These are phyloP conservation scores for Euphrasia arctica DNA, from an alignment of 305 asterid species.

Conservation along the genomic window DNA sequence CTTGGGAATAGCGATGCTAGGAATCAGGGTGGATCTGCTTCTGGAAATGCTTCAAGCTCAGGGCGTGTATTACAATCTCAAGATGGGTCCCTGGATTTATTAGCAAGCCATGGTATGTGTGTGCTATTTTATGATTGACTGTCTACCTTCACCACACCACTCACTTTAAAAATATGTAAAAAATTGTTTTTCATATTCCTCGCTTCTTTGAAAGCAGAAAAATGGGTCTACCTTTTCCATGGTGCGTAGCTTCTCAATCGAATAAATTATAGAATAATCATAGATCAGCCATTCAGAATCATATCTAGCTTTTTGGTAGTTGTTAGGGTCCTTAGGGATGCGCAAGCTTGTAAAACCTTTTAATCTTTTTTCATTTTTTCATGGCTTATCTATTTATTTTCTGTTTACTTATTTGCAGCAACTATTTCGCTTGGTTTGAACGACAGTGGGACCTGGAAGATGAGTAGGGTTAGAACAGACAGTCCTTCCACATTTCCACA, in stretches of 20 bases:
- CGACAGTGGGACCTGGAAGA: constrained; percentile 49
- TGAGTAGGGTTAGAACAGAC: constrained; percentile 67
- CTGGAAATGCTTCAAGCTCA: constrained; percentile 40
- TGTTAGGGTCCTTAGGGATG: not conserved
- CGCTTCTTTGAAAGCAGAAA: not conserved
- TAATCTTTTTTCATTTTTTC: not conserved
- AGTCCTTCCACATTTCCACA: constrained; percentile 86
- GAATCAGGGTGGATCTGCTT: constrained; percentile 36
- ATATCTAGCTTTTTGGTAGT: constrained; percentile 10
- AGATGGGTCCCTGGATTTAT: constrained; percentile 46
- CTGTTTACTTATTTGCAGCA: constrained; percentile 43
- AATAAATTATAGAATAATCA: not conserved
- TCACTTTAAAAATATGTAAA: not conserved
- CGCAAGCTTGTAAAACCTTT: constrained; percentile 3
- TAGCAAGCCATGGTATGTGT: constrained; percentile 63
- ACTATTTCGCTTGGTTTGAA: constrained; percentile 61
- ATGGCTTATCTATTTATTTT: not conserved
- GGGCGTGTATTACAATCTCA: constrained; percentile 47
- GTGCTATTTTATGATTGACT: not conserved
- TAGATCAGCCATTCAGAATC: constrained; percentile 3
- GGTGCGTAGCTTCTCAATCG: not conserved
- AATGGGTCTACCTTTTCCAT: constrained; percentile 2
- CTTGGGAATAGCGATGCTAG: constrained; percentile 70
- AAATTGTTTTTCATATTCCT: not conserved
- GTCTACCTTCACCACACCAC: too few relatives aligned